Evolutionary conservation across 495 filamentous ascomycete species (phyloP).

Genomic region (Lepraria neglecta): DNA sequence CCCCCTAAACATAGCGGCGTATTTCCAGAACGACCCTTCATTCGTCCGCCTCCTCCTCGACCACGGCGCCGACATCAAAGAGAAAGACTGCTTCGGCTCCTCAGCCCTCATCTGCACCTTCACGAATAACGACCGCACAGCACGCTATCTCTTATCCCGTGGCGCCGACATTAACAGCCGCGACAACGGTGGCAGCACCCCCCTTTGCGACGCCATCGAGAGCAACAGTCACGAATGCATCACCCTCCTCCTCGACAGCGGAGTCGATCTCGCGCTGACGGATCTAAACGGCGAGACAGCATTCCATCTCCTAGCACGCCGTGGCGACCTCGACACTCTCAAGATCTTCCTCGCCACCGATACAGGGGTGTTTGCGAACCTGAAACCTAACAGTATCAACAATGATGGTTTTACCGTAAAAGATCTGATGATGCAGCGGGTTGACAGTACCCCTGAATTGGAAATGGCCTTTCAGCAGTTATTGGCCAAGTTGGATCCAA

Average conservation of each 20-base stretch:
- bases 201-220: background rate
- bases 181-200: background rate
- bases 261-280: slow-evolving; percentile 1
- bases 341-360: too few species aligned
- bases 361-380: too few species aligned
- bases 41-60: slow-evolving; percentile 4
- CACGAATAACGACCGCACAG: background rate
- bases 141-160: background rate
- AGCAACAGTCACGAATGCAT: background rate
- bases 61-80: slow-evolving; percentile 3
- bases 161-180: background rate
- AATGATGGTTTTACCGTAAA: too few species aligned
- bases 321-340: background rate
- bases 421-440: too few species aligned
- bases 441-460: too few species aligned
- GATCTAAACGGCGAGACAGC: background rate
- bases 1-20: background rate
- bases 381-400: too few species aligned
- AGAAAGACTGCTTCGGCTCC: background rate
- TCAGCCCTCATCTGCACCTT: background rate
- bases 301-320: slow-evolving; percentile 1
- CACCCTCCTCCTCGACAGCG: background rate
- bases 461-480: too few species aligned
- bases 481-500: too few species aligned
- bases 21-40: background rate